Conservation (phyloP, 1,139 yeast genomes). For the Candida mesenterica region DNA sequence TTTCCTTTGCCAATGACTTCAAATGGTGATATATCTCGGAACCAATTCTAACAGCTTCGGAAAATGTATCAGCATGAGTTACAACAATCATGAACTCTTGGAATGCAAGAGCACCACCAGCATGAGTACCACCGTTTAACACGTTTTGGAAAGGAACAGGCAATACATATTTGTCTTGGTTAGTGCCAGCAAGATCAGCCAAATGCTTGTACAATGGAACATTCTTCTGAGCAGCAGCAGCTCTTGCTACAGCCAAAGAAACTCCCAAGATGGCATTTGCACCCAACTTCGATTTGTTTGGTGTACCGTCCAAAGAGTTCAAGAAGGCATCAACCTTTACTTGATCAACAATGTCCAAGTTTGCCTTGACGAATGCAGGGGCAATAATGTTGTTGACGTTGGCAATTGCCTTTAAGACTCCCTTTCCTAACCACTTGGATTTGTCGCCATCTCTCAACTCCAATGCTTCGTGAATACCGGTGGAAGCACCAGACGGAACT, state of each 20-base stretch:
- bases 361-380: constrained; percentile 19
- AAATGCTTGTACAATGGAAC: constrained; percentile 20
- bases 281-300: constrained; percentile 22
- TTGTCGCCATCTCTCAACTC: constrained; percentile 23
- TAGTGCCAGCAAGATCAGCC: constrained; percentile 25
- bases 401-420: constrained; percentile 21
- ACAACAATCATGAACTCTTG: constrained; percentile 10
- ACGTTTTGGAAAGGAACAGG: constrained; percentile 13
- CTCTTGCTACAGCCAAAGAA: constrained; percentile 21
- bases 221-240: constrained; percentile 21
- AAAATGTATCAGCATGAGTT: constrained; percentile 5
- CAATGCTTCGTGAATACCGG: constrained; percentile 21
- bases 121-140: constrained; percentile 17
- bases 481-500: constrained; percentile 22
- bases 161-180: constrained; percentile 2
- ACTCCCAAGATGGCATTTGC: constrained; percentile 23
- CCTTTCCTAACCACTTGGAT: constrained; percentile 23
- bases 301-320: constrained; percentile 21
- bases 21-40: constrained; percentile 9
- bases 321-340: constrained; percentile 19
- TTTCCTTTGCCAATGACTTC: constrained; percentile 7
- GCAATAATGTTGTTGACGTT: constrained; percentile 20
- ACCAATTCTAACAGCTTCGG: constrained; percentile 7
- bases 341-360: constrained; percentile 18
- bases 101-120: constrained; percentile 9